These are phyloP conservation scores for Lupinus albus DNA, from an alignment of 306 rosid genomes.

Conservation along the genomic window DNA sequence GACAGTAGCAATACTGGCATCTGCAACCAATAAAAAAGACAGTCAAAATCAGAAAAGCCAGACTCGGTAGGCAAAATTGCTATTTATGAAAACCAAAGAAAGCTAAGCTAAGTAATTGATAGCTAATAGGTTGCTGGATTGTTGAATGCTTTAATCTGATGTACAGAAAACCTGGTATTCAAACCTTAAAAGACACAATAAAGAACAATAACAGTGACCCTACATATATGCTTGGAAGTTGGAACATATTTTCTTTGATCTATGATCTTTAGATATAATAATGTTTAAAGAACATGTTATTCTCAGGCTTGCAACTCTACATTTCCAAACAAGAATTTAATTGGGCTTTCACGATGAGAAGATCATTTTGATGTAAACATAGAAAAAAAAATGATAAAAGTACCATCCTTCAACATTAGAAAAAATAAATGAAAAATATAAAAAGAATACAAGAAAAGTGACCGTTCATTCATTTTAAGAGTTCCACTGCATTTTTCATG, in stretches of 20 bases:
- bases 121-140: background rate
- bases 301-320: background rate
- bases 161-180: slow-evolving; percentile 9
- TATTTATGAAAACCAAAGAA: slow-evolving; percentile 20
- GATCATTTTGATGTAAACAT: background rate
- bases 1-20: slow-evolving; percentile 79
- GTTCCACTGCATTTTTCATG: too few relatives aligned
- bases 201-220: background rate
- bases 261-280: background rate
- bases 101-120: slow-evolving; percentile 19
- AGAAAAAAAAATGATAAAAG: too few relatives aligned
- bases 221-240: background rate
- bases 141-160: background rate
- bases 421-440: slow-evolving; percentile 1
- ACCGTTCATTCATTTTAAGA: too few relatives aligned
- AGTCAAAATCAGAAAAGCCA: slow-evolving; percentile 31
- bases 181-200: slow-evolving; percentile 4
- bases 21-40: slow-evolving; percentile 52
- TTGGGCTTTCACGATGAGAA: background rate
- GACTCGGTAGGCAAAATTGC: background rate
- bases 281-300: background rate
- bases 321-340: slow-evolving; percentile 8
- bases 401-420: background rate
- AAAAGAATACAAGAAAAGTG: too few relatives aligned
- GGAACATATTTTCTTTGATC: background rate